Evolutionary conservation across 768 basidiomycete genomes (phyloP), one percentile per base, ranked within the genome.

Genomic region (Amanita polypyramis): DNA sequence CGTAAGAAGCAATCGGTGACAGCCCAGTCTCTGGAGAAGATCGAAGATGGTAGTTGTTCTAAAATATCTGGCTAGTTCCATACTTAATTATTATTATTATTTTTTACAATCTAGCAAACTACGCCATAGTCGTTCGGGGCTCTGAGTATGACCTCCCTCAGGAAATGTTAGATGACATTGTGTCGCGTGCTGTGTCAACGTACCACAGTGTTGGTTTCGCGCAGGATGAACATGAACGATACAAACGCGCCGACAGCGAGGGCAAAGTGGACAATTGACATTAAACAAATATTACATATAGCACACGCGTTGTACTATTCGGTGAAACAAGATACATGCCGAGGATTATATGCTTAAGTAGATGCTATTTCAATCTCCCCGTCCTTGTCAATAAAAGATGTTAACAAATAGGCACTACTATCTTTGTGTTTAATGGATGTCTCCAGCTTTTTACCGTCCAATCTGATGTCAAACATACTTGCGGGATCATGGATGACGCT

Each of bases 1-100:
- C 70, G 72, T 47, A 94, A 89, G 69, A 99, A 99, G 66, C 92
- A 96, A 59, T 61, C 67, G 2, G 87, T 95, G 14, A 95, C 93
- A 0, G 65, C 73, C 2, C 80, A 87, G 56, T 95, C 91, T n/a
- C 71, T 99, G 6, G 78, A 82, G 58, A 99, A 98, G 65, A 94
- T 98, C 43, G 95, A 99, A 73, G 78, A 84, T 57, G 91, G 94
- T 95, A 53, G 49, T 72, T 60, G 38, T 9, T 1, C 51, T 17
- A 21, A 20, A 47, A 35, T 12, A 47, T 33, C 20, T 49, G 20
- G 19, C 23, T 19, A 41, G 34, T 39, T 40, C 33, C 14, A 33
- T 8, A 2, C 34, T 19, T 49, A 57, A 32, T n/a, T n/a, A n/a
- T n/a, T n/a, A n/a, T n/a, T n/a, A n/a, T n/a, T n/a, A 56, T 47